These are phyloP conservation scores for Pseudocercospora ulei DNA, from an alignment of 2,329 filamentous ascomycete species.

Conservation along the genomic window DNA sequence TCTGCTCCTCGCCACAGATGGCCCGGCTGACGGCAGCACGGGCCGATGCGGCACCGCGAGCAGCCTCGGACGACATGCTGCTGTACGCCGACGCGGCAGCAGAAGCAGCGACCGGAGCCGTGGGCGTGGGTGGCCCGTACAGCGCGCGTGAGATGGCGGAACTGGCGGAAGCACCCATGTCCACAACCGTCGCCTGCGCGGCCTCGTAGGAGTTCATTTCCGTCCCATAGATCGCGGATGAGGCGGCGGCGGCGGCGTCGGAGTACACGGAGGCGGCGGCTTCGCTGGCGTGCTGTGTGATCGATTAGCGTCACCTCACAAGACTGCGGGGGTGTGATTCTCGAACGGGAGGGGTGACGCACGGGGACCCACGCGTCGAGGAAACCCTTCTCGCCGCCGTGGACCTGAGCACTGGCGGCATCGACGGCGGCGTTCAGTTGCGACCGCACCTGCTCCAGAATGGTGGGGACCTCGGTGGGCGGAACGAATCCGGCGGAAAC, in stretches of 20 bases:
- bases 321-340: no score
- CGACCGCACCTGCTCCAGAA: conserved; percentile 48
- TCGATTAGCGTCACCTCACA: conserved; percentile 12
- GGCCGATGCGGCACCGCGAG: conserved; percentile 41
- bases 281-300: conserved; percentile 44
- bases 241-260: conserved; percentile 26
- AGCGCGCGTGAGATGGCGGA: conserved; percentile 49
- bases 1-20: conserved; percentile 46
- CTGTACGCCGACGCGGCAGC: conserved; percentile 40
- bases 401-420: conserved; percentile 49
- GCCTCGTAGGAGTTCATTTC: conserved; percentile 46
- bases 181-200: conserved; percentile 46
- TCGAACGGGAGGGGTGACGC: neutral
- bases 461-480: conserved; percentile 49
- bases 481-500: conserved; percentile 47
- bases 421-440: conserved; percentile 52
- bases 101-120: conserved; percentile 40
- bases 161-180: conserved; percentile 48
- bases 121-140: conserved; percentile 47
- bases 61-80: conserved; percentile 41
- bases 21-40: conserved; percentile 39
- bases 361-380: conserved; percentile 35
- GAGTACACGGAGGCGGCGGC: conserved; percentile 47
- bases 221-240: conserved; percentile 48
- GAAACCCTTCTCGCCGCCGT: conserved; percentile 48